Evolutionary conservation across 1,139 yeast genomes (phyloP), one percentile per base, ranked within the genome.

Genomic region (Citeromyces hawaiiensis): DNA sequence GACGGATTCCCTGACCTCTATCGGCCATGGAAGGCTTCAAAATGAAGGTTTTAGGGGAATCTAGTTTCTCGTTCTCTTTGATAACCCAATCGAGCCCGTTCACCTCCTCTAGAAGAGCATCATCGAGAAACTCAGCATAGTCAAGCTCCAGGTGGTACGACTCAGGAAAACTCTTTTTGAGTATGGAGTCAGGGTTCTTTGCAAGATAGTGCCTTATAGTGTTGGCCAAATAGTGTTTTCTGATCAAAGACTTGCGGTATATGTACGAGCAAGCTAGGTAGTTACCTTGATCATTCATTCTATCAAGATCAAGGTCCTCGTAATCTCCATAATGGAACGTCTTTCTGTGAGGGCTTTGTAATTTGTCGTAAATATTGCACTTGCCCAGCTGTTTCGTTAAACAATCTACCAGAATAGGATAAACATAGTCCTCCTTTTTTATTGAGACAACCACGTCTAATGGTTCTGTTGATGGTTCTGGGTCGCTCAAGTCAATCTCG

Each of bases 11-110:
- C 56, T 91, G 96, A 9, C 96, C 98, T 54, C 91, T 80, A 53
- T 91, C 98, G 51, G 94, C 82, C 96, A 91, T 87, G 48, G 95
- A 78, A 10, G 98, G 98, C 54, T 91, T 91, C 51, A 91, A 65
- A 38, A 91, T 91, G 88, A 93, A 91, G 40, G 80, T 71, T 47
- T 70, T 73, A 13, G 45, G 38, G 13, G 40, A 37, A 5, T 38
- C 32, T 13, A 44, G 46, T 14, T 42, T 43, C n/a, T 67, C 69
- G 16, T 74, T 76, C 4, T 58, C 54, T 40, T 81, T 79, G 31
- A 91, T 63, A 48, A 82, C 95, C 36, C 80, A 80, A 42, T 95
- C 64, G 42, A 91, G 65, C 53, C 91, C 98, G 61, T 82, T 87
- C 35, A 85, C 77, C 49, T 91, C 98, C 55, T 88, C 97, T 13